Percentiles rank a stretch among this genome's conserved stretches.
These are phyloP conservation scores for Ustilago xerochloae DNA, from an alignment of 1,284 basidiomycete genomes.

Conservation along the genomic window DNA sequence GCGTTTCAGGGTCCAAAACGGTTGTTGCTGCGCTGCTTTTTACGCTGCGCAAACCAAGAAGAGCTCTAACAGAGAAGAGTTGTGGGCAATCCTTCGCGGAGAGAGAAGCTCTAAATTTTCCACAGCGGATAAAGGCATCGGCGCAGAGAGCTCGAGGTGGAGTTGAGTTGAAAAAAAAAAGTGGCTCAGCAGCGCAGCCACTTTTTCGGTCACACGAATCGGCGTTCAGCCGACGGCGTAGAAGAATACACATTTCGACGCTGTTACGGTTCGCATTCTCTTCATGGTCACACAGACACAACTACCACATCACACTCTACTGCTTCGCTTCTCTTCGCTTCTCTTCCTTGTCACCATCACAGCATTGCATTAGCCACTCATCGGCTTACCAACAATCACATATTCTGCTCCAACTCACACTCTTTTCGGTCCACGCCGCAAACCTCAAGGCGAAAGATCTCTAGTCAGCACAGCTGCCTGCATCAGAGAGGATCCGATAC, in stretches of 20 bases:
- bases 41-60: background rate
- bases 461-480: too few species aligned
- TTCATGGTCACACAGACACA: background rate
- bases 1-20: conserved; percentile 8
- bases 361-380: background rate
- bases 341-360: background rate
- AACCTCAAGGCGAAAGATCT: background rate
- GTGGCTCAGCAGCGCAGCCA: background rate
- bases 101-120: too few species aligned
- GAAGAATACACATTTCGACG: background rate
- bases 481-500: background rate
- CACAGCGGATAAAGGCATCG: too few species aligned
- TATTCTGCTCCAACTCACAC: background rate
- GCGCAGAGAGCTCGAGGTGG: too few species aligned
- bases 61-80: conserved; percentile 4
- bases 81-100: too few species aligned
- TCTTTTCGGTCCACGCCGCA: background rate
- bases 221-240: conserved; percentile 5
- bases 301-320: too few species aligned
- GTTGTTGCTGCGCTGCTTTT: background rate
- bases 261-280: background rate
- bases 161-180: background rate
- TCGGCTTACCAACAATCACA: background rate
- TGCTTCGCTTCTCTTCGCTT: too few species aligned
- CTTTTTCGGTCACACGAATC: background rate